Percentiles rank a stretch among this genome's conserved stretches.
These are phyloP conservation scores for Colletotrichum sp. DNA, from an alignment of 2,329 filamentous ascomycete species.

Conservation along the genomic window DNA sequence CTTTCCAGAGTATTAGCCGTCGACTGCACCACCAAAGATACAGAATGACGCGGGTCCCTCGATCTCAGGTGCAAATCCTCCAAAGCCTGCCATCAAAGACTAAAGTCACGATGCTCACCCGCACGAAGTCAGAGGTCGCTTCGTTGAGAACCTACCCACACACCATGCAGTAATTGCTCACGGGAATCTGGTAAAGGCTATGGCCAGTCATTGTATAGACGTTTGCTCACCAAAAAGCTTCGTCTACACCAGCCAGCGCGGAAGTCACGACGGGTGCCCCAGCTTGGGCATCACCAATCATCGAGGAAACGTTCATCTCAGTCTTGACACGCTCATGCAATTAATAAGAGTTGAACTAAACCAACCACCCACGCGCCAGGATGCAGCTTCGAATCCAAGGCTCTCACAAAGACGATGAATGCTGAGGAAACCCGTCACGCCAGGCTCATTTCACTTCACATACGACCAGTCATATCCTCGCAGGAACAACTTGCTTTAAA, in stretches of 20 bases:
- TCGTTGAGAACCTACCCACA: too few species aligned
- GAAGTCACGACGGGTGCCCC: not conserved
- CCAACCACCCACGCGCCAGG: not conserved
- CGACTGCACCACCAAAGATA: fast-evolving
- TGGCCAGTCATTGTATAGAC: not conserved
- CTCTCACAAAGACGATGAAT: not conserved
- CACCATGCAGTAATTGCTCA: too few species aligned
- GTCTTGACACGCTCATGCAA: constrained; percentile 3
- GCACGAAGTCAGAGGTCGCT: too few species aligned
- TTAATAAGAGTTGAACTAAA: not conserved
- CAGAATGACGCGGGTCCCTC: fast-evolving
- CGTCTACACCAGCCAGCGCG: not conserved
- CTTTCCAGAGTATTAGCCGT: not conserved
- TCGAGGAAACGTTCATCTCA: not conserved
- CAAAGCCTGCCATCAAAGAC: fast-evolving
- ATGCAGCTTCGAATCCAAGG: not conserved
- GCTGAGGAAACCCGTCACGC: not conserved
- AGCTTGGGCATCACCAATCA: fast-evolving
- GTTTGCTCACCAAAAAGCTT: not conserved
- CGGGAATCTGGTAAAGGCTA: too few species aligned
- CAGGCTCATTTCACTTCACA: not conserved
- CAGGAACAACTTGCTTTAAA: not conserved
- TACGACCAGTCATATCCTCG: not conserved
- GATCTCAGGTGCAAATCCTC: fast-evolving
- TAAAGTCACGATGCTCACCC: not conserved